These are phyloP conservation scores for Ceratocystis harringtonii DNA, from an alignment of 2,329 filamentous ascomycete species.

Conservation along the genomic window DNA sequence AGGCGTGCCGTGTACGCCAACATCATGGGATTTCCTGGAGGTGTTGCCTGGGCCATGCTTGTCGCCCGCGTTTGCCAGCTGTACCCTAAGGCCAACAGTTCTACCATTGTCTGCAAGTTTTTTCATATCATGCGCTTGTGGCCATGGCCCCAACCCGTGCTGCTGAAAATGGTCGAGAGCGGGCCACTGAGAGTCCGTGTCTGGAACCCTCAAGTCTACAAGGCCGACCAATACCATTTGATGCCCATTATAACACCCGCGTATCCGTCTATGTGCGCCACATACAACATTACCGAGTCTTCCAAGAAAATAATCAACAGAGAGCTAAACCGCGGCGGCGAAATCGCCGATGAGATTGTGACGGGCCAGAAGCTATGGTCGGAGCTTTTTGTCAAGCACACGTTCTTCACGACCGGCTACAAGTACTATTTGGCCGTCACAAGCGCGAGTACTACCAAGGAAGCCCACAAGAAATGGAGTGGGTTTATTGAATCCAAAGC, in stretches of 20 bases:
- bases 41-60: slow-evolving; percentile 96
- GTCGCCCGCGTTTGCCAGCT: slow-evolving; percentile 91
- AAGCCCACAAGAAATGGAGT: slow-evolving; percentile 74
- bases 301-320: slow-evolving; percentile 71
- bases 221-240: slow-evolving; percentile 66
- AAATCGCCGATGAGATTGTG: slow-evolving; percentile 69
- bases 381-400: slow-evolving; percentile 76
- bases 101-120: slow-evolving; percentile 83
- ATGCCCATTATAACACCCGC: slow-evolving; percentile 98
- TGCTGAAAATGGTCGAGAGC: slow-evolving; percentile 76
- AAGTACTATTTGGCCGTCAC: slow-evolving; percentile 92
- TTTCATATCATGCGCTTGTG: slow-evolving; percentile 83
- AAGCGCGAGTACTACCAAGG: slow-evolving; percentile 65
- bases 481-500: slow-evolving; percentile 91
- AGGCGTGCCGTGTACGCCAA: slow-evolving; percentile 87
- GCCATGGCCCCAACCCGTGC: slow-evolving; percentile 87
- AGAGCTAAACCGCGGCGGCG: slow-evolving; percentile 63
- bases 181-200: slow-evolving; percentile 68
- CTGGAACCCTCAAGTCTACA: slow-evolving; percentile 89
- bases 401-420: slow-evolving; percentile 84
- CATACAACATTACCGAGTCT: slow-evolving; percentile 81
- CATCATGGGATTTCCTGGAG: slow-evolving; percentile 89
- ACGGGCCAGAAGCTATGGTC: slow-evolving; percentile 65
- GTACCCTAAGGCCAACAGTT: slow-evolving; percentile 81
- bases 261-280: slow-evolving; percentile 95